Base-by-base conservation (phyloP, 192 early-diverging fungal species). In the Linnemannia elongata region DNA sequence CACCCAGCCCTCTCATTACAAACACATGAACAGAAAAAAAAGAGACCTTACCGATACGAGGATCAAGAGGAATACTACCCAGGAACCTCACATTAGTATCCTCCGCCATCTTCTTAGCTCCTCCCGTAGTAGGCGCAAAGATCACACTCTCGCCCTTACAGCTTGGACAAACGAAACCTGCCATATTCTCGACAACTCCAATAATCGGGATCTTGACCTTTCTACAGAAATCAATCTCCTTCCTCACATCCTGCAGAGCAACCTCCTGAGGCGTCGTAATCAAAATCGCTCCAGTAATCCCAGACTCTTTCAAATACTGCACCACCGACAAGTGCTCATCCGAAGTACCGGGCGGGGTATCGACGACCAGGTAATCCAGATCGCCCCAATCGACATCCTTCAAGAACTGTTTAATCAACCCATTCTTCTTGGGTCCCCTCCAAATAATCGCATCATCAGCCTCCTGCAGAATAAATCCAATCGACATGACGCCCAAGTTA, bases 151-250 rank as follows among this genome's bases (percentile, higher is more conserved):
- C 93, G 63, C 91, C 92, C 66, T 93, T 79, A 87, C 98, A 99
- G 33, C 91, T 92, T 3, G 97, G 98, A 77, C 99, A 99, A 9
- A 99, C 95, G 89, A 98, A 99, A 6, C 98, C 98, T 75, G 94
- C 94, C 98, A 99, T 98, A 85, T 99, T 99, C 85, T 99, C 98
- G 7, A 99, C 94, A 10, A 99, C 90, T 1, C 98, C 98, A 27
- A 99, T 90, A 54, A 99, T 93, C 3, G 94, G 94, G 71, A 99
- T 89, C 52, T 94, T 94, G 73, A 97, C 97, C 82, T 98, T 98
- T 44, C 90, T 87, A 88, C 98, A 99, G 85, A 99, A 99, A 88
- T 95, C 97, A 79, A 99, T 94, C 89, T 99, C 99, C 90, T 97
- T 99, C 71, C 97, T 93, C n/a, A 99, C 99, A 90, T 99, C 99